phyloP scores from a whole-genome alignment of 176 grass and related monocot species.

The Oryza longistaminata region DNA sequence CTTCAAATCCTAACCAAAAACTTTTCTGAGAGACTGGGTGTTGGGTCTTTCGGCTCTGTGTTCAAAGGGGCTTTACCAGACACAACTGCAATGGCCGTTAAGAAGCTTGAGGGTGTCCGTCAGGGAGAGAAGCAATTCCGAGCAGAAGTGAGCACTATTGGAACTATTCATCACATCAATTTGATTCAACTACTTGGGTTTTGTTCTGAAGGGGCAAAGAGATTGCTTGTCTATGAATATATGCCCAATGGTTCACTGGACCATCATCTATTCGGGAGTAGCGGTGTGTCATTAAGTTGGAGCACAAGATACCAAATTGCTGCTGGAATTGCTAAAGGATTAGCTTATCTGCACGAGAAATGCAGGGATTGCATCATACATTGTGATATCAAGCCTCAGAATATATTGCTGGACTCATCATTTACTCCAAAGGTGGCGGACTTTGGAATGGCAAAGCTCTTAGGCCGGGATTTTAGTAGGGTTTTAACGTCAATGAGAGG shows the following conservation, averaged over 20 bases:
- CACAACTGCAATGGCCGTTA: slow-evolving; percentile 40
- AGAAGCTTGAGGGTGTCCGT: slow-evolving; percentile 45
- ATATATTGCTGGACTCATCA: slow-evolving; percentile 40
- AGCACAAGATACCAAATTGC: slow-evolving; percentile 42
- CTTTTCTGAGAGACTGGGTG: slow-evolving; percentile 49
- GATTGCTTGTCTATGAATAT: slow-evolving; percentile 51
- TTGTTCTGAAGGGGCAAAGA: slow-evolving; percentile 41
- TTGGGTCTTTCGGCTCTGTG: slow-evolving; percentile 50
- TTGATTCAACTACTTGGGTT: slow-evolving; percentile 47
- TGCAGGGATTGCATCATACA: slow-evolving; percentile 57
- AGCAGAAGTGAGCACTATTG: slow-evolving; percentile 53
- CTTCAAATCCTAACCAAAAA: slow-evolving; percentile 44
- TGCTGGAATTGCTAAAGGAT: slow-evolving; percentile 37
- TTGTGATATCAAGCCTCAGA: slow-evolving; percentile 55
- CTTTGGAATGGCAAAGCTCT: slow-evolving; percentile 39
- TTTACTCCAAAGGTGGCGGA: slow-evolving; percentile 43
- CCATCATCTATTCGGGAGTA: slow-evolving; percentile 24
- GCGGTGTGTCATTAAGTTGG: slow-evolving; percentile 18
- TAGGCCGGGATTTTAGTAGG: slow-evolving; percentile 41
- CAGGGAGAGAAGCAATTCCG: slow-evolving; percentile 70
- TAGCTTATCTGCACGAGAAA: slow-evolving; percentile 51
- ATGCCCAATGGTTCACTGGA: slow-evolving; percentile 53
- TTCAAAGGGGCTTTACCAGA: slow-evolving; percentile 43
- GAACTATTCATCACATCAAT: slow-evolving; percentile 56
- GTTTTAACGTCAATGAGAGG: slow-evolving; percentile 41